phyloP scores from a whole-genome alignment of 345 rosid species.

The Brassica carinata region DNA sequence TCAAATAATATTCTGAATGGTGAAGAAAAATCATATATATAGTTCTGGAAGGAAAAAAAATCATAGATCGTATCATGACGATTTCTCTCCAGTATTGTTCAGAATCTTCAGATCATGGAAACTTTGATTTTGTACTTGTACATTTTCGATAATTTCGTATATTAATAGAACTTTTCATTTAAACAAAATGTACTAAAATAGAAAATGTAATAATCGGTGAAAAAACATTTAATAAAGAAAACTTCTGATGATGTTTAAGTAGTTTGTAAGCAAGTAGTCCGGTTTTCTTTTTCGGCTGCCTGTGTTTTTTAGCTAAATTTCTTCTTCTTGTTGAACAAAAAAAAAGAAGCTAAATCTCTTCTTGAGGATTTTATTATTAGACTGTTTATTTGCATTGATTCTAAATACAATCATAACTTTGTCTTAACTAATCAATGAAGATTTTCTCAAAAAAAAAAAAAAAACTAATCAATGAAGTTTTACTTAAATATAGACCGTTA shows the following conservation, averaged over 20 bases:
- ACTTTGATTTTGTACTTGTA: not conserved
- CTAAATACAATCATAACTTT: constrained; percentile 2
- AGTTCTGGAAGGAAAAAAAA: not conserved
- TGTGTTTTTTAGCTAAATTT: not conserved
- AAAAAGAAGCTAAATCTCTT: not conserved
- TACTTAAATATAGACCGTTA: not conserved
- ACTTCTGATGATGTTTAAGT: not conserved
- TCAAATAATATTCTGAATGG: constrained; percentile 32
- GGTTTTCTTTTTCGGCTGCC: not conserved
- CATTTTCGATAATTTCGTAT: constrained; percentile 3
- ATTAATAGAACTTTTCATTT: not conserved
- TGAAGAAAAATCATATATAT: constrained; percentile 25
- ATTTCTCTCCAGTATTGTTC: constrained; percentile 34
- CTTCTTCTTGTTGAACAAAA: not conserved
- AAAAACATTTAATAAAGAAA: not conserved
- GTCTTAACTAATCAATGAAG: not conserved
- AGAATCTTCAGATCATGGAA: constrained; percentile 9
- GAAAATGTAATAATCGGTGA: constrained; percentile 1
- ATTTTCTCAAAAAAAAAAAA: no score
- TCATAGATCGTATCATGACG: constrained; percentile 33
- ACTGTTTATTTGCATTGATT: not conserved
- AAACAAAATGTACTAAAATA: not conserved
- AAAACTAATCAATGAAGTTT: no score
- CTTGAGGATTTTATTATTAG: not conserved
- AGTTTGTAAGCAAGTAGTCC: not conserved